Percentiles rank a stretch among this genome's conserved stretches.
phyloP scores from a whole-genome alignment of 768 basidiomycete genomes.

The Suillus weaverae region DNA sequence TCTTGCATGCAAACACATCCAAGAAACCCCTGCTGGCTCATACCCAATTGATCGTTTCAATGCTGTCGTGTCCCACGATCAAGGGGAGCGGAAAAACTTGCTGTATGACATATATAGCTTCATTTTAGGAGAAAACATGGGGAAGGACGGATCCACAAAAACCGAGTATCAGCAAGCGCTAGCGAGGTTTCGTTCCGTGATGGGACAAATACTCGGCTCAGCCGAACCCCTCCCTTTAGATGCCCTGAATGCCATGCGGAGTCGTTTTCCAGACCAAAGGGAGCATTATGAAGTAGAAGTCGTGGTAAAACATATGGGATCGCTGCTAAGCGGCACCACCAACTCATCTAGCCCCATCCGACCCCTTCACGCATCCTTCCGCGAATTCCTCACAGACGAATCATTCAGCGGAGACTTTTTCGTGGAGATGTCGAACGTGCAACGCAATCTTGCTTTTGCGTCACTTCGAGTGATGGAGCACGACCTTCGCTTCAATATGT shows the following conservation, averaged over 20 bases:
- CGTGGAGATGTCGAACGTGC: constrained; percentile 5
- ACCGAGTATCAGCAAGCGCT: neutral
- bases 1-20: constrained; percentile 7
- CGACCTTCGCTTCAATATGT: constrained; percentile 37
- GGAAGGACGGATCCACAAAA: neutral
- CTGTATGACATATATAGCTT: neutral
- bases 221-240: neutral
- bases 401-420: constrained; percentile 15
- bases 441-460: constrained; percentile 5
- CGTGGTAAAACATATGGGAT: constrained; percentile 1
- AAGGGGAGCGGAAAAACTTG: neutral
- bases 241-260: neutral
- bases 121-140: neutral
- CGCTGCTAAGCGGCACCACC: constrained; percentile 7
- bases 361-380: constrained; percentile 29
- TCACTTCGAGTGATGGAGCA: constrained; percentile 30
- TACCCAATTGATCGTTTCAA: neutral
- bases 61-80: neutral
- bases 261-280: neutral
- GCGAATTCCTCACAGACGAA: constrained; percentile 23
- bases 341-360: constrained; percentile 8
- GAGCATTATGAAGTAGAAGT: neutral
- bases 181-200: constrained; percentile 2
- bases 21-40: neutral
- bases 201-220: constrained; percentile 1